phyloP scores from a whole-genome alignment of 2,329 filamentous ascomycete species.

The Epichloe gansuensis region DNA sequence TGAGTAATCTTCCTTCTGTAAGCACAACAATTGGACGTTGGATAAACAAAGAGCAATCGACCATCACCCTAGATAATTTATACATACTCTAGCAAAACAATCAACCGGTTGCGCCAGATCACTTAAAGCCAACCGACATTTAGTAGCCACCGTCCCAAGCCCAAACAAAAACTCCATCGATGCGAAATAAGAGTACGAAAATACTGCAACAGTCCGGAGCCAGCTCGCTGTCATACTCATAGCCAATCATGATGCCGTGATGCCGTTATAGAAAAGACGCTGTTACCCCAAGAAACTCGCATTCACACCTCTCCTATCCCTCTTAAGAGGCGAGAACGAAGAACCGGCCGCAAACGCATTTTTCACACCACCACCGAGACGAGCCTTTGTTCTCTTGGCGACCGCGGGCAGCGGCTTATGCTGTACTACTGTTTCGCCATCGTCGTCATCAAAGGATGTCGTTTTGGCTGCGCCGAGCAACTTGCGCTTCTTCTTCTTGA shows the following conservation, averaged over 20 bases:
- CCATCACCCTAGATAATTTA: no score
- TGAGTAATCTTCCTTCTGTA: no score
- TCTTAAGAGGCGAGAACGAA: slow-evolving; percentile 60
- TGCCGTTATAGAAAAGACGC: neutral
- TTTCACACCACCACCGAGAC: slow-evolving; percentile 18
- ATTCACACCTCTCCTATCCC: slow-evolving; percentile 48
- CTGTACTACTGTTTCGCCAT: slow-evolving; percentile 27
- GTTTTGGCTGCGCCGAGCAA: slow-evolving; percentile 48
- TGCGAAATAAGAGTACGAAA: neutral
- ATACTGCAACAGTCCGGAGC: neutral
- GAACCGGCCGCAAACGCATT: slow-evolving; percentile 37
- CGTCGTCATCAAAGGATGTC: slow-evolving; percentile 59
- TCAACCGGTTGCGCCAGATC: no score
- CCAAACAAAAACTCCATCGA: neutral
- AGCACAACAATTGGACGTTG: no score
- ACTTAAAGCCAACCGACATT: no score
- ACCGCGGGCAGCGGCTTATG: neutral
- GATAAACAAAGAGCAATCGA: no score
- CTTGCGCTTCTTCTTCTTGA: slow-evolving; percentile 61
- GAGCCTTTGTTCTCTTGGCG: slow-evolving; percentile 6
- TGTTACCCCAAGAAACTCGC: slow-evolving; percentile 44
- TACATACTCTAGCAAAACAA: no score
- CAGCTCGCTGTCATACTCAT: slow-evolving; percentile 1
- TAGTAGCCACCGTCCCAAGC: no score
- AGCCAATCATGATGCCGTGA: neutral